phyloP scores from a whole-genome alignment of 495 filamentous ascomycete genomes.

The Penicillium canariense region DNA sequence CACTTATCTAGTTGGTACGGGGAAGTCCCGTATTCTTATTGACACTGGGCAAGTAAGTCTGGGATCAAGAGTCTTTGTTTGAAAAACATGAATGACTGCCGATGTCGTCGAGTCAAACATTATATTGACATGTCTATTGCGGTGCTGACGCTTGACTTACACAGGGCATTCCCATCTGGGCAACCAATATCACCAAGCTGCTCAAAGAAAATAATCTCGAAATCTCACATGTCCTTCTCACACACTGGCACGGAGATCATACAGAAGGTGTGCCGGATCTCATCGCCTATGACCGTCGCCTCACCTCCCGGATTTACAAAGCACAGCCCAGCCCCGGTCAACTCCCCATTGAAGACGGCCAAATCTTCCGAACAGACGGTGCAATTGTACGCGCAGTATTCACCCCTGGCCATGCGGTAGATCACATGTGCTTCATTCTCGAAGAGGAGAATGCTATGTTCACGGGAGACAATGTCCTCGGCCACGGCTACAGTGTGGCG shows the following conservation, averaged over 20 bases:
- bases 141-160: not conserved
- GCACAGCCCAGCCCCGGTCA: constrained; percentile 48
- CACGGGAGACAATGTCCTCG: constrained; percentile 70
- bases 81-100: not conserved
- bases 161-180: constrained; percentile 37
- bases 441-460: constrained; percentile 72
- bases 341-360: constrained; percentile 37
- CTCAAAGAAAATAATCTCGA: constrained; percentile 35
- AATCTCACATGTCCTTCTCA: constrained; percentile 60
- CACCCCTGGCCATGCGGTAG: constrained; percentile 41
- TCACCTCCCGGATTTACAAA: constrained; percentile 36
- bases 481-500: constrained; percentile 33
- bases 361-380: constrained; percentile 39
- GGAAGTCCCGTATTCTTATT: constrained; percentile 58
- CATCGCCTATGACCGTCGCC: constrained; percentile 48
- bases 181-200: constrained; percentile 21
- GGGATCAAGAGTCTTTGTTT: not conserved
- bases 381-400: constrained; percentile 41
- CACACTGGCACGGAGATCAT: constrained; percentile 85
- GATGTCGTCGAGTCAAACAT: not conserved
- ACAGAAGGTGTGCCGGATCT: constrained; percentile 66
- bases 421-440: constrained; percentile 50
- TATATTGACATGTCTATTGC: not conserved
- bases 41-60: constrained; percentile 57
- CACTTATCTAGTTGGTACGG: constrained; percentile 73